Evolutionary conservation across 2,329 filamentous ascomycete species (phyloP).

Genomic region (Elsinoe australis): DNA sequence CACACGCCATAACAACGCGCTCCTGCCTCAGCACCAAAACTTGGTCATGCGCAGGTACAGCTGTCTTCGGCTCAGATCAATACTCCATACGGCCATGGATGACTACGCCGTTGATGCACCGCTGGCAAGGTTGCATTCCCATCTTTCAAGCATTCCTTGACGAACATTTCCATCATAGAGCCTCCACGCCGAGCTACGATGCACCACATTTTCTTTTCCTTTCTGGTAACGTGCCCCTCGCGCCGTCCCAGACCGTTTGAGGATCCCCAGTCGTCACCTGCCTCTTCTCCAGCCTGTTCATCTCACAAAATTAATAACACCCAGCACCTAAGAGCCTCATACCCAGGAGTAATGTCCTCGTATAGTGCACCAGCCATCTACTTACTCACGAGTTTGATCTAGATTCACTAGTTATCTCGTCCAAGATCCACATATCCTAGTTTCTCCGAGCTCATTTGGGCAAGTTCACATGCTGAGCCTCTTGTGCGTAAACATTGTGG

Average conservation of each 20-base stretch:
- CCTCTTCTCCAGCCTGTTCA: conserved; percentile 2
- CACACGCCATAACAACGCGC: too few relatives aligned
- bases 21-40: not conserved
- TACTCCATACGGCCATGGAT: not conserved
- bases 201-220: conserved; percentile 1
- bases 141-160: conserved; percentile 6
- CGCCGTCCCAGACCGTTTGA: conserved; percentile 1
- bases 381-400: too few relatives aligned
- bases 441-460: too few relatives aligned
- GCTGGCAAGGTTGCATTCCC: conserved; percentile 9
- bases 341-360: too few relatives aligned
- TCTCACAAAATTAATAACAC: not conserved
- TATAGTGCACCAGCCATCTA: too few relatives aligned
- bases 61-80: not conserved
- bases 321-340: not conserved
- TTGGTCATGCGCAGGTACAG: conserved; percentile 12
- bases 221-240: conserved; percentile 8
- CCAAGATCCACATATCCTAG: too few relatives aligned
- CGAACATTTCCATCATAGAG: conserved; percentile 3
- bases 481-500: not conserved
- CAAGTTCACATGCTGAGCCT: conserved; percentile 7
- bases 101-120: conserved; percentile 8
- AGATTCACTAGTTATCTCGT: too few relatives aligned
- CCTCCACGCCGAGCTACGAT: conserved; percentile 5
- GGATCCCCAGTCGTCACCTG: conserved; percentile 6